A percentile compares a stretch with the other conserved stretches of the same genome.
phyloP scores from a whole-genome alignment of 495 filamentous ascomycete species.

The Xylaria castorea region DNA sequence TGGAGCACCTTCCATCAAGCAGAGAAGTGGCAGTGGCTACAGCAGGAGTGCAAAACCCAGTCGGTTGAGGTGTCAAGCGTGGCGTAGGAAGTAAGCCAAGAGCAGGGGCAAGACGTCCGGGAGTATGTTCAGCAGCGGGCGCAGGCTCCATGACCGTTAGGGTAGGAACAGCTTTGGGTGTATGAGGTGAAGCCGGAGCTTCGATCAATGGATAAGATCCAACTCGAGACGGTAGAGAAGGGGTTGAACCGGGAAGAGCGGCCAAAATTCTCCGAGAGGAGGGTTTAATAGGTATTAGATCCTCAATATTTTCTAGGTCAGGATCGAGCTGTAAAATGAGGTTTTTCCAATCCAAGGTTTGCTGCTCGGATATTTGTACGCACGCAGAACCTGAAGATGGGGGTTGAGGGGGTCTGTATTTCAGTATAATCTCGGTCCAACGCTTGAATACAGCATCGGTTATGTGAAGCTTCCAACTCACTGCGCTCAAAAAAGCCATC shows the following conservation, averaged over 20 bases:
- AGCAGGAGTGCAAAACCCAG: conserved; percentile 85
- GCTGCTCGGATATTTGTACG: conserved; percentile 48
- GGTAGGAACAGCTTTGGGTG: conserved; percentile 49
- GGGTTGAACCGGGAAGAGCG: conserved; percentile 43
- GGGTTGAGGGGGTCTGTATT: conserved; percentile 74
- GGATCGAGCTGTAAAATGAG: conserved; percentile 81
- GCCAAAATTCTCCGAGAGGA: conserved; percentile 36
- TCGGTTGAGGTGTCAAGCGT: conserved; percentile 77
- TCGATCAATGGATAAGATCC: conserved; percentile 11
- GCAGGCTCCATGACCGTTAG: conserved; percentile 68
- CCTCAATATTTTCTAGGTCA: conserved; percentile 70
- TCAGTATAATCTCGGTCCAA: conserved; percentile 91
- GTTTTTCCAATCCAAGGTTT: conserved; percentile 71
- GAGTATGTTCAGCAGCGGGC: conserved; percentile 60
- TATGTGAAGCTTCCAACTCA: conserved; percentile 95
- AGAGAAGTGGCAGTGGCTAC: conserved; percentile 72
- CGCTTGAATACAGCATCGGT: conserved; percentile 84
- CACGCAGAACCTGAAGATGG: conserved; percentile 61
- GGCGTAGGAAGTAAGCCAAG: conserved; percentile 78
- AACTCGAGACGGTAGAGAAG: conserved; percentile 37
- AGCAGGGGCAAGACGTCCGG: conserved; percentile 55
- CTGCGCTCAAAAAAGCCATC: conserved; percentile 86
- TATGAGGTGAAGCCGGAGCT: conserved; percentile 52
- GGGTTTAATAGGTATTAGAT: conserved; percentile 45
- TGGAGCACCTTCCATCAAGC: conserved; percentile 61